Percentiles rank a stretch among this genome's conserved stretches.
These are phyloP conservation scores for Nicotiana sylvestris DNA, from an alignment of 257 asterid species.

Conservation along the genomic window DNA sequence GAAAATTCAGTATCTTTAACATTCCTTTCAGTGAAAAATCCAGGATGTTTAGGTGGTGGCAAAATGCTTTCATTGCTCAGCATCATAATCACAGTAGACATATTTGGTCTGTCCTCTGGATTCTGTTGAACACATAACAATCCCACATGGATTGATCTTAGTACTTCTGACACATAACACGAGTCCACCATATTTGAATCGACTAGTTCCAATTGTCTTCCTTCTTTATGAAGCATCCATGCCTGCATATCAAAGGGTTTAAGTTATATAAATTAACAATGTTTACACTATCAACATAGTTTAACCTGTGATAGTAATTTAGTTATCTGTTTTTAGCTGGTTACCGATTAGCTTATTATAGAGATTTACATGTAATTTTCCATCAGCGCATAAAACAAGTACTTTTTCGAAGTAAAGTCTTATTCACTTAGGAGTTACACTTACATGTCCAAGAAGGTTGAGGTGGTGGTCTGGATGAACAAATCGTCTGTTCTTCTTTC, in stretches of 20 bases:
- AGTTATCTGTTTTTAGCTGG: neutral
- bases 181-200: constrained; percentile 13
- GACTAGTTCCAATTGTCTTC: constrained; percentile 16
- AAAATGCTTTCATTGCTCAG: constrained; percentile 22
- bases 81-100: constrained; percentile 29
- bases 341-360: neutral
- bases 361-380: neutral
- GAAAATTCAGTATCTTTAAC: neutral
- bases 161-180: neutral
- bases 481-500: constrained; percentile 22
- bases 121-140: constrained; percentile 31
- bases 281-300: neutral
- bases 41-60: constrained; percentile 30
- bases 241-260: constrained; percentile 14
- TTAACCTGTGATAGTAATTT: neutral
- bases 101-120: constrained; percentile 30
- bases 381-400: neutral
- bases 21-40: constrained; percentile 23
- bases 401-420: neutral
- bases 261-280: neutral
- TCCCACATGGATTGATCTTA: constrained; percentile 32
- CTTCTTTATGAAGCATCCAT: constrained; percentile 25
- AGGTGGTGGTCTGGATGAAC: constrained; percentile 21
- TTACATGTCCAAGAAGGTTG: constrained; percentile 30
- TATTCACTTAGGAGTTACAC: too few species aligned